Conservation (phyloP, 495 filamentous ascomycete genomes). For the Penicillium macrosclerotiorum region DNA sequence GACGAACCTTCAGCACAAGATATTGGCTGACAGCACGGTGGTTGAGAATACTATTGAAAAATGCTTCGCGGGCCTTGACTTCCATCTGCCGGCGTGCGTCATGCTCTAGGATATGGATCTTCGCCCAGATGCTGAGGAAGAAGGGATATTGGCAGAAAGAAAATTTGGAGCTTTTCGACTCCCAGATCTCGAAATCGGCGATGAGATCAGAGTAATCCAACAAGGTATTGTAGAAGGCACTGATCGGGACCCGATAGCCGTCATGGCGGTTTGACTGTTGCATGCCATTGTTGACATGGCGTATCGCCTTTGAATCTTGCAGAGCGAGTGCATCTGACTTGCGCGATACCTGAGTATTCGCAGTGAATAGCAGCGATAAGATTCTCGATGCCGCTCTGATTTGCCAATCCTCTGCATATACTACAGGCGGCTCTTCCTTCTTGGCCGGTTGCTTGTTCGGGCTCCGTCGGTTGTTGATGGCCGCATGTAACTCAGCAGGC, state of each 20-base stretch:
- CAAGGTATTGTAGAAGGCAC: conserved; percentile 83
- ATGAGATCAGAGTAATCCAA: conserved; percentile 85
- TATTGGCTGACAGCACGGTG: conserved; percentile 75
- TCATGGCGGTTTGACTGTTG: conserved; percentile 47
- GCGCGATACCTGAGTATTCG: conserved; percentile 55
- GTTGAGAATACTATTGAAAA: conserved; percentile 82
- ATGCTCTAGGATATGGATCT: conserved; percentile 89
- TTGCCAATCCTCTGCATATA: conserved; percentile 90
- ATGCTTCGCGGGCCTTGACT: conserved; percentile 83
- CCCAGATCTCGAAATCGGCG: conserved; percentile 88
- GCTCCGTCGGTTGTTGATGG: conserved; percentile 65
- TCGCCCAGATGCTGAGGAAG: conserved; percentile 88
- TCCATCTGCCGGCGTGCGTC: conserved; percentile 93
- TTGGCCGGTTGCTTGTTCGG: conserved; percentile 42
- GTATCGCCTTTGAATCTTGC: conserved; percentile 12
- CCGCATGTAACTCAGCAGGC: conserved; percentile 74
- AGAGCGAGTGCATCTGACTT: conserved; percentile 29
- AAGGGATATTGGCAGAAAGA: conserved; percentile 95
- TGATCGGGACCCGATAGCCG: conserved; percentile 70
- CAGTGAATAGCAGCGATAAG: conserved; percentile 79
- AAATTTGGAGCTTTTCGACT: conserved; percentile 70
- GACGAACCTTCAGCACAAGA: conserved; percentile 72
- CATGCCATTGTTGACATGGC: conserved; percentile 23
- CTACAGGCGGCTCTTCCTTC: conserved; percentile 49
- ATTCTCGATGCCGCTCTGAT: conserved; percentile 77